Percentiles rank a stretch among this genome's conserved stretches.
Evolutionary conservation across 2,329 filamentous ascomycete species (phyloP).

Genomic region (Bipolaris gigantea): DNA sequence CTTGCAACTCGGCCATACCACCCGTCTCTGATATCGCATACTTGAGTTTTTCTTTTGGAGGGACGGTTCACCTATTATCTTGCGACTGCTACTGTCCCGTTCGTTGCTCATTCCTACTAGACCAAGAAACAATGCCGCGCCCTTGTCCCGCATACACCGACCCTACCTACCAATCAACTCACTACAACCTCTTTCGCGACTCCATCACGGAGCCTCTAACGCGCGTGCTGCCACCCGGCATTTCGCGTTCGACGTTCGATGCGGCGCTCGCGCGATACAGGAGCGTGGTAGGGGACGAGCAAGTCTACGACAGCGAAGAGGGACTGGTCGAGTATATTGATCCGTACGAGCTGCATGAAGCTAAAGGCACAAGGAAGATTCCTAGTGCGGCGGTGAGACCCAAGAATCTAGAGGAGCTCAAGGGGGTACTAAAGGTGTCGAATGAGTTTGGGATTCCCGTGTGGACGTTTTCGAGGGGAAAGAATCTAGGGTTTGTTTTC

Average conservation of each 20-base stretch:
- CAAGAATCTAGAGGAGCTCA: constrained; percentile 27
- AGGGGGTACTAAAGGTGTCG: constrained; percentile 25
- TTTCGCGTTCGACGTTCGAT: constrained; percentile 45
- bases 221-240: constrained; percentile 47
- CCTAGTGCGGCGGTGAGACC: constrained; percentile 51
- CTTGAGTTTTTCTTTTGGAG: no score
- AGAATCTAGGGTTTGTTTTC: constrained; percentile 40
- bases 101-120: no score
- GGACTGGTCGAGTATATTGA: constrained; percentile 51
- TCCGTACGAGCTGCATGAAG: constrained; percentile 52
- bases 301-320: constrained; percentile 46
- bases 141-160: constrained; percentile 40
- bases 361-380: constrained; percentile 45
- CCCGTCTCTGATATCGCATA: no score
- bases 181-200: constrained; percentile 48
- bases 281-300: constrained; percentile 42
- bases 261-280: constrained; percentile 44
- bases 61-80: no score
- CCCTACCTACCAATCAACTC: constrained; percentile 48
- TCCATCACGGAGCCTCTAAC: constrained; percentile 45
- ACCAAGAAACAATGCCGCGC: constrained; percentile 10
- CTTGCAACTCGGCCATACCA: no score
- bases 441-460: constrained; percentile 35
- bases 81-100: no score
- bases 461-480: constrained; percentile 39